Percentiles rank a stretch among this genome's conserved stretches.
These are phyloP conservation scores for Xylariaceae sp. DNA, from an alignment of 2,329 filamentous ascomycete species.

Conservation along the genomic window DNA sequence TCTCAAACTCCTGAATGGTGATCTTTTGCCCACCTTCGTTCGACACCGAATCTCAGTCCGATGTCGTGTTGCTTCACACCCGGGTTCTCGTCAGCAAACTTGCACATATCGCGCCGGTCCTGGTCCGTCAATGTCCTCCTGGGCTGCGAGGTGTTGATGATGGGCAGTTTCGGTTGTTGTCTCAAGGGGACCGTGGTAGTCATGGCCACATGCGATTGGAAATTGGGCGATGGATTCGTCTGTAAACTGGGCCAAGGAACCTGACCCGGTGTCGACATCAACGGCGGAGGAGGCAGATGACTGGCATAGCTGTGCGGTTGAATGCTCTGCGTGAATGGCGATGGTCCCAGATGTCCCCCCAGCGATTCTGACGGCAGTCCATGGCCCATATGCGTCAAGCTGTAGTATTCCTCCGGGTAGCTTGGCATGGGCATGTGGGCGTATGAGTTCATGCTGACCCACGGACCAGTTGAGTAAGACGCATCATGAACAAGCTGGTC, in stretches of 20 bases:
- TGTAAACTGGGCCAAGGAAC: conserved; percentile 72
- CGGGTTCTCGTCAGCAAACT: conserved; percentile 86
- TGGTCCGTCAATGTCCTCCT: conserved; percentile 86
- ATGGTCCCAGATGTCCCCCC: conserved; percentile 48
- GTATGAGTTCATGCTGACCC: conserved; percentile 56
- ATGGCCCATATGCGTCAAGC: conserved; percentile 42
- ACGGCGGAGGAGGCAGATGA: conserved; percentile 60
- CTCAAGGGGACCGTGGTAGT: conserved; percentile 48
- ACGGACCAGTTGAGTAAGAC: conserved; percentile 43
- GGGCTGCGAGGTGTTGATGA: conserved; percentile 57
- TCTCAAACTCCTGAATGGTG: conserved; percentile 6
- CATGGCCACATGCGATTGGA: conserved; percentile 55
- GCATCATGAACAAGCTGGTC: conserved; percentile 41
- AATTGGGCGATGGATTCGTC: conserved; percentile 60
- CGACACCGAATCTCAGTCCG: conserved; percentile 89
- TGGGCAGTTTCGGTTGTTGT: conserved; percentile 46
- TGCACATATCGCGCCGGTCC: conserved; percentile 87
- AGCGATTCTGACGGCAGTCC: conserved; percentile 47
- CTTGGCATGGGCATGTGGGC: conserved; percentile 66
- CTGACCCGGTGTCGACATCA: conserved; percentile 60
- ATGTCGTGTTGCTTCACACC: conserved; percentile 94
- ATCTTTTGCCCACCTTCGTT: conserved; percentile 70
- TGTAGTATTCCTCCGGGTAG: conserved; percentile 60
- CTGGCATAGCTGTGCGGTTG: conserved; percentile 40
- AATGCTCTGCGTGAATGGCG: conserved; percentile 55